phyloP scores from a whole-genome alignment of 2,329 filamentous ascomycete species.

The Diaporthe vaccinii region DNA sequence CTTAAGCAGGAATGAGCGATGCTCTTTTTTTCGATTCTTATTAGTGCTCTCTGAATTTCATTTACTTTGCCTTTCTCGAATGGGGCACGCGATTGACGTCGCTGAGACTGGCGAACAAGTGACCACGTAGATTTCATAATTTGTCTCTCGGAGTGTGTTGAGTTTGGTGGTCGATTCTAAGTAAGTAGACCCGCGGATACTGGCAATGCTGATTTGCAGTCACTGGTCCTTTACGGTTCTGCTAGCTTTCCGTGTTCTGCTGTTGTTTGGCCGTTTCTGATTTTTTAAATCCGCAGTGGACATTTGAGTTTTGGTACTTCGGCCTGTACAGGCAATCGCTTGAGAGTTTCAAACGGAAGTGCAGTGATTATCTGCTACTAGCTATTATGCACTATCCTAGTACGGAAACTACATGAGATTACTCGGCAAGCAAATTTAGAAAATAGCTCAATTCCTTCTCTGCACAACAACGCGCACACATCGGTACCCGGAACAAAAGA shows the following conservation, averaged over 20 bases:
- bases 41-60: not conserved
- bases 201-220: too few relatives aligned
- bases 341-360: not conserved
- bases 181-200: too few relatives aligned
- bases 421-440: not conserved
- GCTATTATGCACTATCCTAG: not conserved
- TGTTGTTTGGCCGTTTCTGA: not conserved
- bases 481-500: not conserved
- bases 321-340: too few relatives aligned
- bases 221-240: too few relatives aligned
- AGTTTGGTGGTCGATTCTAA: too few relatives aligned
- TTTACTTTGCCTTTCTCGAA: not conserved
- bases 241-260: not conserved
- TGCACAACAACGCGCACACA: not conserved
- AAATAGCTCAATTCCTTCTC: not conserved
- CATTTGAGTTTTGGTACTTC: not conserved
- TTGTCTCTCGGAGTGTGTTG: too few relatives aligned
- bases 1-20: not conserved
- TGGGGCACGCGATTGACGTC: too few relatives aligned
- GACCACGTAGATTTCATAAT: too few relatives aligned
- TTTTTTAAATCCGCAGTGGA: not conserved
- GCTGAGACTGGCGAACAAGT: too few relatives aligned
- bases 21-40: not conserved
- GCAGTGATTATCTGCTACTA: not conserved
- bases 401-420: not conserved